Percentiles rank a stretch among this genome's conserved stretches.
phyloP scores from a whole-genome alignment of 73 alveolate species.

The Uronychia setigera region DNA sequence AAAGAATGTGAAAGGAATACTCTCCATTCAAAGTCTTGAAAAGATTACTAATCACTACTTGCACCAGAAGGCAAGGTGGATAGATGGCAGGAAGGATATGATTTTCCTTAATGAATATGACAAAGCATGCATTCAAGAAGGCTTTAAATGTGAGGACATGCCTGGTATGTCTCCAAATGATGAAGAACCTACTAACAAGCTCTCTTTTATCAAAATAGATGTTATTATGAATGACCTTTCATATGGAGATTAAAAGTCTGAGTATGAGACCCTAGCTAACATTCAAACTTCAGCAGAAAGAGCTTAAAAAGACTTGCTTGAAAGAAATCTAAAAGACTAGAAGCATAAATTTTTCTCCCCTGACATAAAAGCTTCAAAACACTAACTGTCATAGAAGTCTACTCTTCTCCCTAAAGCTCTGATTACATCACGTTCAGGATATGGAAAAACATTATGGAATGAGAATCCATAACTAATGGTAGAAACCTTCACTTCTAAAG shows the following conservation, averaged over 20 bases:
- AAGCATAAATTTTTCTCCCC: background rate
- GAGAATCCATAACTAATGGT: background rate
- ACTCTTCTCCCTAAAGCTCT: background rate
- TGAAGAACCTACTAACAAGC: too few species aligned
- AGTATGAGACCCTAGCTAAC: background rate
- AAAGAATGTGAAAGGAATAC: background rate
- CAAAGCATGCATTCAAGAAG: background rate
- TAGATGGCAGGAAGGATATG: background rate
- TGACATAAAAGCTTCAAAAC: too few species aligned
- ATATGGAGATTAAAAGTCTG: background rate
- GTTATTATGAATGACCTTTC: background rate
- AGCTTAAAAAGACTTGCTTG: background rate
- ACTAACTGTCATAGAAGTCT: background rate
- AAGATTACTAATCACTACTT: background rate
- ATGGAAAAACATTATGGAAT: background rate
- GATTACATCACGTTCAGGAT: too few species aligned
- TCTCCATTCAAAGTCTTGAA: background rate
- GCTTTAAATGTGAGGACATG: background rate
- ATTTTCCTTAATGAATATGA: background rate
- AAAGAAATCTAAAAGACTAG: background rate
- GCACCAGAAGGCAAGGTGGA: background rate
- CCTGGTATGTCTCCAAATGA: background rate
- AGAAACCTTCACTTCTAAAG: too few species aligned
- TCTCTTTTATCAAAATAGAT: background rate
- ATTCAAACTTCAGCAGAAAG: background rate